Percentiles rank a stretch among this genome's conserved stretches.
phyloP scores from a whole-genome alignment of 345 rosid genomes.

The Angophora floribunda region DNA sequence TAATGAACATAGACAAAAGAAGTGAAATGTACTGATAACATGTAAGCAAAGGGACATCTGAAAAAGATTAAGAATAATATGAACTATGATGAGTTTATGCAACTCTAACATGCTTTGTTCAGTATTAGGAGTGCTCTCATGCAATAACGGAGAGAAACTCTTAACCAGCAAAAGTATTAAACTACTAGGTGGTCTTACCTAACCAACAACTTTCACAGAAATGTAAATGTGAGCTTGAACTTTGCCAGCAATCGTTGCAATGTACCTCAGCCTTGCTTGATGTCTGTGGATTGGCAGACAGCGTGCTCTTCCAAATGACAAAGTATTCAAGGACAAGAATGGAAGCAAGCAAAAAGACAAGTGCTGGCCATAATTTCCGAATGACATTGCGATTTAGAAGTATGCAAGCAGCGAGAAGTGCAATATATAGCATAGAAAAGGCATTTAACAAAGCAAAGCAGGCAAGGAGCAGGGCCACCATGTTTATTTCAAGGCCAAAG shows the following conservation, averaged over 20 bases:
- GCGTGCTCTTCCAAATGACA: slow-evolving; percentile 58
- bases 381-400: slow-evolving; percentile 46
- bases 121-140: background rate
- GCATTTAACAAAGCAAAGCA: slow-evolving; percentile 90
- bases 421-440: slow-evolving; percentile 69
- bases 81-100: background rate
- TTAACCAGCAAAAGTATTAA: background rate
- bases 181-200: slow-evolving; percentile 39
- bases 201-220: slow-evolving; percentile 89
- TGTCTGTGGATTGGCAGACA: slow-evolving; percentile 25
- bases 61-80: background rate
- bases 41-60: background rate
- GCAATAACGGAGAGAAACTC: background rate
- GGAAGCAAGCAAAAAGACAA: slow-evolving; percentile 74
- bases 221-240: slow-evolving; percentile 40
- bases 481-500: slow-evolving; percentile 93
- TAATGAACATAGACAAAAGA: background rate
- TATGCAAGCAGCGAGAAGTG: slow-evolving; percentile 78
- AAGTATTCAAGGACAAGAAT: slow-evolving; percentile 71
- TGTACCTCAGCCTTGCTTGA: slow-evolving; percentile 35
- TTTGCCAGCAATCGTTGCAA: slow-evolving; percentile 86
- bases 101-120: background rate
- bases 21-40: background rate
- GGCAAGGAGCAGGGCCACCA: slow-evolving; percentile 83
- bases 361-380: slow-evolving; percentile 71